These are phyloP conservation scores for Limonium bicolor DNA, from an alignment of 148 eudicot species.

Conservation along the genomic window DNA sequence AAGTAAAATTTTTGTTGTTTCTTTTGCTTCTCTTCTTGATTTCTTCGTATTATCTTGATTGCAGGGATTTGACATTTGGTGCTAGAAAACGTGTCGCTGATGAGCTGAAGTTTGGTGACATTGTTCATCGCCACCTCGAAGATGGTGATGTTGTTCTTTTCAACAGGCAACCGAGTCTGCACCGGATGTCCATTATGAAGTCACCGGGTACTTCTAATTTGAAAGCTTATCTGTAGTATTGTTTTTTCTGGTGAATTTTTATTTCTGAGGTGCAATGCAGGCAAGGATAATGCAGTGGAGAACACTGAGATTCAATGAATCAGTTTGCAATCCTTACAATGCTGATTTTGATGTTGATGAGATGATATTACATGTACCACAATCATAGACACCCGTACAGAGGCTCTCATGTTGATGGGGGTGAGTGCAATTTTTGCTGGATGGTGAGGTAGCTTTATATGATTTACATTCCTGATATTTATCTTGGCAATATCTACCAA, in stretches of 20 bases:
- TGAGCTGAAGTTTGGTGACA: conserved; percentile 65
- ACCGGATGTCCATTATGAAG: conserved; percentile 99
- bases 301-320: conserved; percentile 93
- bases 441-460: no score
- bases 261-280: conserved; percentile 19
- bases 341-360: conserved; percentile 99
- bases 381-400: conserved; percentile 96
- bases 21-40: neutral
- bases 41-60: conserved; percentile 5
- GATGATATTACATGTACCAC: conserved; percentile 99
- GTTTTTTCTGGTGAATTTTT: no score
- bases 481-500: no score
- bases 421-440: no score
- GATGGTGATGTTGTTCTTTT: conserved; percentile 94
- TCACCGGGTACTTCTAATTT: conserved; percentile 45
- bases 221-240: no score
- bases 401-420: conserved; percentile 95
- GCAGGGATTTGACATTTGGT: conserved; percentile 55
- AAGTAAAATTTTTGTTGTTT: neutral
- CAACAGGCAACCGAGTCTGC: conserved; percentile 97
- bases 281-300: conserved; percentile 99
- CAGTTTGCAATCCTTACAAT: conserved; percentile 97
- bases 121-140: conserved; percentile 84
- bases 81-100: conserved; percentile 66
- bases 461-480: no score